A percentile compares a stretch with the other conserved stretches of the same genome.
phyloP scores from a whole-genome alignment of 306 rosid genomes.

The Amphicarpaea edgeworthii region DNA sequence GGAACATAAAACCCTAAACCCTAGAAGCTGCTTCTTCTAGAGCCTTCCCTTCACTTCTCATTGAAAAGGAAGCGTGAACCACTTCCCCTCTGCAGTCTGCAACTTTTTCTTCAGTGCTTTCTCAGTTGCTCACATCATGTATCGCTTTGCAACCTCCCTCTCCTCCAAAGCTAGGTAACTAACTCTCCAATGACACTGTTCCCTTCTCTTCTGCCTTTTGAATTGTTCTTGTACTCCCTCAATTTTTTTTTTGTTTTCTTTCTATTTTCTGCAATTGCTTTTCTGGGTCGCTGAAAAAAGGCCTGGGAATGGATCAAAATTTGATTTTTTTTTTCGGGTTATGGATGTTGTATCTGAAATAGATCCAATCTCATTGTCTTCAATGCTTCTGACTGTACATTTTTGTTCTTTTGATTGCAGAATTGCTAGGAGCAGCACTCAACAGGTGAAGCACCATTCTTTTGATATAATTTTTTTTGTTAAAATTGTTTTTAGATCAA shows the following conservation, averaged over 20 bases:
- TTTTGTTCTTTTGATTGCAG: conserved; percentile 47
- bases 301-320: conserved; percentile 13
- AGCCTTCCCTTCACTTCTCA: conserved; percentile 59
- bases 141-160: conserved; percentile 82
- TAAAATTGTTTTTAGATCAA: conserved; percentile 8
- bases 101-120: conserved; percentile 1
- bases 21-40: conserved; percentile 70
- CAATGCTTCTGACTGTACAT: not conserved
- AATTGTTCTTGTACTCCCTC: not conserved
- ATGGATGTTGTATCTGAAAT: conserved; percentile 19
- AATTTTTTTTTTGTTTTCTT: not conserved
- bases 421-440: conserved; percentile 65
- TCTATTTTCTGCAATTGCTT: not conserved
- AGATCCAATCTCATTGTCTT: conserved; percentile 30
- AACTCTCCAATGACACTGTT: conserved; percentile 29
- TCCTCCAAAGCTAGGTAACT: conserved; percentile 87
- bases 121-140: conserved; percentile 55
- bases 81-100: conserved; percentile 19
- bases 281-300: not conserved
- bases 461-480: not conserved
- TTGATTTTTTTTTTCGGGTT: not conserved
- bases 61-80: conserved; percentile 48
- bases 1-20: conserved; percentile 76
- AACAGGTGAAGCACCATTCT: conserved; percentile 67
- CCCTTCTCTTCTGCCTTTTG: not conserved